Base-by-base conservation (phyloP, 768 basidiomycete genomes). In the Naematelia encephala region DNA sequence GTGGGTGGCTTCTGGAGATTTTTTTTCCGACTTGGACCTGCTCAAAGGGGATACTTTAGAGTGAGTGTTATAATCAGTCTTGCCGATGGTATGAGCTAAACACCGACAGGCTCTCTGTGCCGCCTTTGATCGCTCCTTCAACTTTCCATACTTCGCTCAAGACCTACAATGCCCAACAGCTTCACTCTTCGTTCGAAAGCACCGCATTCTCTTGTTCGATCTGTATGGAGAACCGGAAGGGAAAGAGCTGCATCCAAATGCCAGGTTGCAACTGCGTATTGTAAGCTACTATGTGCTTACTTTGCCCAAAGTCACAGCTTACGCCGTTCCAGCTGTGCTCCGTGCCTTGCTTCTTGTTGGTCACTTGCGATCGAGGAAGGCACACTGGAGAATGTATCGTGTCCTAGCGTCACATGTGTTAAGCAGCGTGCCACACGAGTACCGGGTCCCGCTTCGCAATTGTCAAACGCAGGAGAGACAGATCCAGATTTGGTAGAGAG, bases 331-430 rank as follows among this genome's bases (percentile, higher is more conserved):
- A 76, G 75, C 74, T 94, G 91, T 73, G 83, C 84, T n/a, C 75
- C 82, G 5, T 94, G 91, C 70, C 75, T 94, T 25, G 80, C 81
- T 53, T 86, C 87, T 52, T 92, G 88, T 72, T 96, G 91, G 91
- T 81, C 82, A 45, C 73, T 91, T 51, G 87, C 86, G 64, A 87
- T 96, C 54, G 79, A 78, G 49, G 90, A 93, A 71, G 91, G 91
- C 5, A 85, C 87, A 58, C 79, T 91, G 13, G 82, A 80, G 27
- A 81, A 81, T 19, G 91, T 96, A 1, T 83, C 86, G 0, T 96
- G 91, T 72, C 88, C 91, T 0, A 86, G 90, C 68, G 84, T 85
- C 1, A 80, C 80, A 30, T 96, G 91, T 67, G 84, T 88, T n/a
- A 90, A 89, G 57, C 44, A 47, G n/a, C 62, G 75, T 12, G 61